Percentiles rank a stretch among this genome's conserved stretches.
Evolutionary conservation across 495 filamentous ascomycete genomes (phyloP).

Genomic region (Hypoxylon rickii): DNA sequence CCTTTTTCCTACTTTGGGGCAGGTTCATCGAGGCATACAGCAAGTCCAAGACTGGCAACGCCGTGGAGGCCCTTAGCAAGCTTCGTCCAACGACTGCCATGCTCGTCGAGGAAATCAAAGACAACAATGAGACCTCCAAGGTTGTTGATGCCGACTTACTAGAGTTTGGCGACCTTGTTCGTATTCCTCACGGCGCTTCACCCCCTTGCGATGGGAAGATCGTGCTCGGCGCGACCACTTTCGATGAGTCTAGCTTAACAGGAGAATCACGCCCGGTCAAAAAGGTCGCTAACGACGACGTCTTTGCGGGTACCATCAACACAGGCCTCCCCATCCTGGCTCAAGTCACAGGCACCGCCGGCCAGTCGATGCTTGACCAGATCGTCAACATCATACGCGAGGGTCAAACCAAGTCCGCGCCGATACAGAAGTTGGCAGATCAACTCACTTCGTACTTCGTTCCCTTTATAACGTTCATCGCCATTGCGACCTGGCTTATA

Average conservation of each 20-base stretch:
- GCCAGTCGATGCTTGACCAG: conserved; percentile 87
- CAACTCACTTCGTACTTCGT: conserved; percentile 87
- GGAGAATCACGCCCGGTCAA: conserved; percentile 81
- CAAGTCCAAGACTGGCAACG: conserved; percentile 90
- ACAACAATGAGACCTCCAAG: conserved; percentile 38
- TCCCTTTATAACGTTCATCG: conserved; percentile 78
- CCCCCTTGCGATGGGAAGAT: conserved; percentile 84
- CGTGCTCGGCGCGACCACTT: conserved; percentile 65
- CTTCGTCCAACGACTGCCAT: conserved; percentile 80
- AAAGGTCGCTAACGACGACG: conserved; percentile 71
- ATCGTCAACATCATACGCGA: conserved; percentile 90
- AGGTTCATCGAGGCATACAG: conserved; percentile 88
- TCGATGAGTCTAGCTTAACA: conserved; percentile 90
- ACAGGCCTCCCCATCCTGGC: conserved; percentile 71
- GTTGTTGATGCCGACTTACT: conserved; percentile 71
- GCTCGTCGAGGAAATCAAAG: conserved; percentile 57
- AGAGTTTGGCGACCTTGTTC: conserved; percentile 81
- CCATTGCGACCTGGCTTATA: conserved; percentile 78
- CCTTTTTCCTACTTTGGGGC: conserved; percentile 82
- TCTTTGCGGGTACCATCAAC: conserved; percentile 89
- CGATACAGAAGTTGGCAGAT: conserved; percentile 85
- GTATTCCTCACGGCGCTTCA: conserved; percentile 76
- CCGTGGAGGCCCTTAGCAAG: conserved; percentile 77
- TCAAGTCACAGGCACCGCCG: conserved; percentile 68
- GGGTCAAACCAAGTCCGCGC: conserved; percentile 85